Evolutionary conservation across 371 early-diverging fungal genomes (phyloP).

Genomic region (Rhizopus sp.): DNA sequence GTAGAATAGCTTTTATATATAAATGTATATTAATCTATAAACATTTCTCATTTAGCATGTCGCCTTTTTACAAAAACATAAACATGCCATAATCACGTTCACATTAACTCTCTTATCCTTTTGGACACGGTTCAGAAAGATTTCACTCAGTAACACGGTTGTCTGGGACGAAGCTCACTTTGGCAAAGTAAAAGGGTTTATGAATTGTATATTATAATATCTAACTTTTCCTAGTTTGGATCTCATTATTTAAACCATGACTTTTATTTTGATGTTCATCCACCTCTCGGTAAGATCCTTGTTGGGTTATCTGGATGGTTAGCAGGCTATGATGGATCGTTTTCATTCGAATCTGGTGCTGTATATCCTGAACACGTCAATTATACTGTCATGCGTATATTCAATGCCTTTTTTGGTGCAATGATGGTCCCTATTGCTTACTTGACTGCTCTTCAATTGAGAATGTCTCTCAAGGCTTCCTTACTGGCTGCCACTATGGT

Average conservation of each 20-base stretch:
- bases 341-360: constrained; percentile 88
- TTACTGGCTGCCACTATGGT: constrained; percentile 80
- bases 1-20: constrained; percentile 16
- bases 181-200: constrained; percentile 62
- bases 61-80: constrained; percentile 54
- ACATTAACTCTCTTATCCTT: constrained; percentile 66
- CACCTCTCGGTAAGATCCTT: constrained; percentile 99
- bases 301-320: constrained; percentile 91
- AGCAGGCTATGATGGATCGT: constrained; percentile 89
- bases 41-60: constrained; percentile 31
- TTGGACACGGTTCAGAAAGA: constrained; percentile 83
- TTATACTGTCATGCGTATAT: constrained; percentile 93
- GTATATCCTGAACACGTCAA: constrained; percentile 85
- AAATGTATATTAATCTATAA: background rate
- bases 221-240: constrained; percentile 72
- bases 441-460: constrained; percentile 82
- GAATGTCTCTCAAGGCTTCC: constrained; percentile 64
- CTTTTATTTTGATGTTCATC: constrained; percentile 99
- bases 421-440: constrained; percentile 94
- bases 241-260: constrained; percentile 91
- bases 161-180: constrained; percentile 93
- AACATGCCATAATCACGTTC: constrained; percentile 53
- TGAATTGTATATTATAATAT: constrained; percentile 1
- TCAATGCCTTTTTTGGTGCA: constrained; percentile 92
- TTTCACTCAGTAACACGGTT: constrained; percentile 73